phyloP scores from a whole-genome alignment of 768 basidiomycete genomes.

The Brasilioporus rufonigricans region DNA sequence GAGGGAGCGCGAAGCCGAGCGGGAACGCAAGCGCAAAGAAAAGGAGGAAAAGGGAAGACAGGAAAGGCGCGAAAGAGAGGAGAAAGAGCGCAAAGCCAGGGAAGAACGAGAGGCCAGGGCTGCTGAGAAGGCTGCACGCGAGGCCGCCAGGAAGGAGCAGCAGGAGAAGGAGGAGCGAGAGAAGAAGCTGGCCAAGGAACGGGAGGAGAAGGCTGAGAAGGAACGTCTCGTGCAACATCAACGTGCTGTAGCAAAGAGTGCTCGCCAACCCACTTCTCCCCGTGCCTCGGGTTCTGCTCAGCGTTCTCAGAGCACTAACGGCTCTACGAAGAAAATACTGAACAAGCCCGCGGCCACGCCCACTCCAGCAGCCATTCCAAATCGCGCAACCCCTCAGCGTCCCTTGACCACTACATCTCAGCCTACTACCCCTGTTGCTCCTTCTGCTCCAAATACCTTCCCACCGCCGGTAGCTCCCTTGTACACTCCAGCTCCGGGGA shows the following conservation, averaged over 20 bases:
- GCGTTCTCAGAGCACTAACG: conserved; percentile 46
- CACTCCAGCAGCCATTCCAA: conserved; percentile 31
- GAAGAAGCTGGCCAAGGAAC: conserved; percentile 62
- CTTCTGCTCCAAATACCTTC: conserved; percentile 36
- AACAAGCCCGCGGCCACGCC: conserved; percentile 43
- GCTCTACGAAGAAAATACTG: conserved; percentile 59
- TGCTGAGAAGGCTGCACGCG: conserved; percentile 47
- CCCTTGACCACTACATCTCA: conserved; percentile 38
- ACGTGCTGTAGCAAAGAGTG: conserved; percentile 45
- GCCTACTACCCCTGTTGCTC: conserved; percentile 43
- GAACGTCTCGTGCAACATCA: conserved; percentile 48
- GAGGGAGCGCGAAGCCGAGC: conserved; percentile 74
- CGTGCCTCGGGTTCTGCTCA: conserved; percentile 49
- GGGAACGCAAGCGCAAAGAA: conserved; percentile 71
- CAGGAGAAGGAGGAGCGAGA: conserved; percentile 67
- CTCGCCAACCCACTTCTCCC: conserved; percentile 52
- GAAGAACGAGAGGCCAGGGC: conserved; percentile 63
- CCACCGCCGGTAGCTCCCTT: conserved; percentile 46
- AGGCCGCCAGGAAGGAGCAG: conserved; percentile 40
- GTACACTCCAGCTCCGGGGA: conserved; percentile 43
- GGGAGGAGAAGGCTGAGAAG: conserved; percentile 54
- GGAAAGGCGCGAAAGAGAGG: conserved; percentile 55
- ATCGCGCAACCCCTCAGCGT: conserved; percentile 38
- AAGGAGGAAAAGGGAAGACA: conserved; percentile 60
- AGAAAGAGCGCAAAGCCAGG: conserved; percentile 59